Base-by-base conservation (phyloP, 192 early-diverging fungal species). In the Physocladia obscura region DNA sequence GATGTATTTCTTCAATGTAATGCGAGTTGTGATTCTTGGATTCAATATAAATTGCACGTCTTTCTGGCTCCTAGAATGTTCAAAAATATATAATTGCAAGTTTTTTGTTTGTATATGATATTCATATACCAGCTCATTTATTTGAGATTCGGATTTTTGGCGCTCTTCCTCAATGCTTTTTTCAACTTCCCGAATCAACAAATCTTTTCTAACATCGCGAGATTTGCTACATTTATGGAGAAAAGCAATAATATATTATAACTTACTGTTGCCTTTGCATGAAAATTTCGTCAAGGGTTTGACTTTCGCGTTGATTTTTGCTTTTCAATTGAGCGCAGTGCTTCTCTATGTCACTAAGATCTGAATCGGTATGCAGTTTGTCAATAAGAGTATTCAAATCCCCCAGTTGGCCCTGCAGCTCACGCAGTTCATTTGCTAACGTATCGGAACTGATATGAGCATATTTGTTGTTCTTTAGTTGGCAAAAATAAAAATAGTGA, bases 311-410 rank as follows among this genome's bases (percentile, higher is more conserved):
- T 47, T 78, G 71, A 61, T 86, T 88, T 51, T 86, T 80, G 0
- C 70, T 63, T 60, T 77, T 77, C 3, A 86, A 29, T 55, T 82
- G 76, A n/a, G 73, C 67, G 47, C 58, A 76, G 2, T 80, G 74
- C 65, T 77, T 71, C 70, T 86, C 79, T 50, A 87, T 74, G 58
- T 88, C 86, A 35, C 82, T 77, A 44, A 86, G 63, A 64, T 88
- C 86, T 11, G 81, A 64, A 49, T 84, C 86, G 8, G 82, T 80
- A 59, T 88, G 80, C 17, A 86, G 76, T 62, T 85, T 82, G 70
- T 86, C 82, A 4, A 86, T 78, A 1, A 86, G 67, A 1, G 75
- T 81, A 69, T 86, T 85, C 47, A 76, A 77, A 61, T 88, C 82
- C 21, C 84, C 82, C 11, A 86, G 74, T 56, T 82, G 82, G 1